These are phyloP conservation scores for Bacidia gigantensis DNA, from an alignment of 495 filamentous ascomycete genomes.

Conservation along the genomic window DNA sequence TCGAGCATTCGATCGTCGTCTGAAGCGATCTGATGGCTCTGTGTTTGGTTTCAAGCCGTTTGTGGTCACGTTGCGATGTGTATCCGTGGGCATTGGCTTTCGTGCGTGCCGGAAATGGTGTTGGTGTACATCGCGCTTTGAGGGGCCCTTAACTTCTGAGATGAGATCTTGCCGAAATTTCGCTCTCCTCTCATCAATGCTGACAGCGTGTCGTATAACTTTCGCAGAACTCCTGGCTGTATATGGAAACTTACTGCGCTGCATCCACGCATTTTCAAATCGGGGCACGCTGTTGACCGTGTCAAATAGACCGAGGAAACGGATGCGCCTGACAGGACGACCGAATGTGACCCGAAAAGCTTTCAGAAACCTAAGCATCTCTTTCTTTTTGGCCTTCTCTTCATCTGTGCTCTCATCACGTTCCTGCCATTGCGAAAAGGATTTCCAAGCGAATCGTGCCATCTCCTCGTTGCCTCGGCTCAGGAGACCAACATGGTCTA, in stretches of 20 bases:
- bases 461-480: conserved; percentile 81
- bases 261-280: conserved; percentile 79
- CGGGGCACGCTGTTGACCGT: conserved; percentile 72
- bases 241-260: conserved; percentile 69
- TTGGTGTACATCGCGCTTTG: conserved; percentile 24
- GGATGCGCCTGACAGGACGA: conserved; percentile 57
- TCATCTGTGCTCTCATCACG: conserved; percentile 42
- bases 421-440: conserved; percentile 73
- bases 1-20: conserved; percentile 11
- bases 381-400: conserved; percentile 44
- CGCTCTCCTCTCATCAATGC: conserved; percentile 65
- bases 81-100: conserved; percentile 12
- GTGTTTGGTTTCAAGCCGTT: conserved; percentile 1
- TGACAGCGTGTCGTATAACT: conserved; percentile 58
- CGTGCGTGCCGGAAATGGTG: conserved; percentile 30
- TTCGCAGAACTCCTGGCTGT: conserved; percentile 64
- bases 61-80: background rate
- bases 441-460: conserved; percentile 76
- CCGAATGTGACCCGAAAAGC: conserved; percentile 78
- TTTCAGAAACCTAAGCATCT: conserved; percentile 65
- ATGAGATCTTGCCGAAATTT: conserved; percentile 59
- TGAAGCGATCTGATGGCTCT: conserved; percentile 10
- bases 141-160: conserved; percentile 36
- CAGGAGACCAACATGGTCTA: conserved; percentile 68
- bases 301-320: conserved; percentile 58